These are phyloP conservation scores for Penicillium flavigenum DNA, from an alignment of 495 filamentous ascomycete genomes.

Conservation along the genomic window DNA sequence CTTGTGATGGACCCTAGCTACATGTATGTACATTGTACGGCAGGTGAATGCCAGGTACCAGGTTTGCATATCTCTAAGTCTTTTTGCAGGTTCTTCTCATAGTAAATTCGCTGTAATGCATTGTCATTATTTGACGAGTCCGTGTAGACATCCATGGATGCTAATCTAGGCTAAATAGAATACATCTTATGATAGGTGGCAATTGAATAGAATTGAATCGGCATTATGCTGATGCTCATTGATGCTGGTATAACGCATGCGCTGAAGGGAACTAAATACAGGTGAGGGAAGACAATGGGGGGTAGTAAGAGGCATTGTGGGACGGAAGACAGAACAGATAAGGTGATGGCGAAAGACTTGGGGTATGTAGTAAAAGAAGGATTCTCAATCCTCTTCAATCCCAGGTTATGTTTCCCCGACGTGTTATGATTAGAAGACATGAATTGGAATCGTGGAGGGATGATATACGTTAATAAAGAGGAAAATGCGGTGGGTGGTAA, in stretches of 20 bases:
- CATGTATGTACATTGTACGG: too few species aligned
- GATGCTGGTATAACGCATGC: conserved; percentile 36
- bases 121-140: background rate
- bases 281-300: conserved; percentile 12
- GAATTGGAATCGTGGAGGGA: background rate
- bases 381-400: conserved; percentile 5
- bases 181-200: background rate
- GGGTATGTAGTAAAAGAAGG: conserved; percentile 2
- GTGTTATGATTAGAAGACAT: conserved; percentile 11
- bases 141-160: background rate
- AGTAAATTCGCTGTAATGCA: background rate
- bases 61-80: background rate
- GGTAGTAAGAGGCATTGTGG: conserved; percentile 7
- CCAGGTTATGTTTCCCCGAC: conserved; percentile 6
- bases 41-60: too few species aligned
- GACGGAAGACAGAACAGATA: conserved; percentile 12
- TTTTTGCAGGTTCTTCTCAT: background rate
- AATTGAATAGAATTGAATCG: conserved; percentile 18
- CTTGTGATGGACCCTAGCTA: too few species aligned
- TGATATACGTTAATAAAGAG: conserved; percentile 8
- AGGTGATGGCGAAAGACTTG: conserved; percentile 7
- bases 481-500: background rate
- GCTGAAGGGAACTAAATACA: conserved; percentile 36
- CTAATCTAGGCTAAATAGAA: background rate
- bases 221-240: conserved; percentile 35